These are phyloP conservation scores for Herpetospermum pedunculosum DNA, from an alignment of 306 rosid species.

Conservation along the genomic window DNA sequence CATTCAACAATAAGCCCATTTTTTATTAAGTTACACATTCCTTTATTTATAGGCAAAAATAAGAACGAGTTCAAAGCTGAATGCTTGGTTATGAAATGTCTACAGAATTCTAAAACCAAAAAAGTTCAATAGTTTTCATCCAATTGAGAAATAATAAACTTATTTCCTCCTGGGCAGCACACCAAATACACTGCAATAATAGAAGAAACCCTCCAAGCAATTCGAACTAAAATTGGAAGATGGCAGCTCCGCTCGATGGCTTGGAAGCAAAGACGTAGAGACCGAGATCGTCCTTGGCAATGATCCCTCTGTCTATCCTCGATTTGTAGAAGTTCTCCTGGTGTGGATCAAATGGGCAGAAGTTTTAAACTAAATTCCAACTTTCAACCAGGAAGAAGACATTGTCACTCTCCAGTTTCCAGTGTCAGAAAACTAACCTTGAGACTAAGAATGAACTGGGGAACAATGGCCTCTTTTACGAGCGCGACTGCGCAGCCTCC, in stretches of 20 bases:
- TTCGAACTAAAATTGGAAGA: slow-evolving; percentile 48
- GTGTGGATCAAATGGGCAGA: background rate
- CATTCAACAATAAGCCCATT: background rate
- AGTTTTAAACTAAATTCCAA: background rate
- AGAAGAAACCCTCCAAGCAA: background rate
- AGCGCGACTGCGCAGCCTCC: slow-evolving; percentile 95
- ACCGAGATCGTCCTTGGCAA: slow-evolving; percentile 56
- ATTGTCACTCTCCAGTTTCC: background rate
- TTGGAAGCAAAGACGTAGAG: slow-evolving; percentile 86
- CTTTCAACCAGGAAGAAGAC: background rate
- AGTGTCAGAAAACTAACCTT: slow-evolving; percentile 43
- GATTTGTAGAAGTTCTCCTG: slow-evolving; percentile 65
- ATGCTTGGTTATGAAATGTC: background rate
- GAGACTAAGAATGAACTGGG: slow-evolving; percentile 71
- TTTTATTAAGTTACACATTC: background rate
- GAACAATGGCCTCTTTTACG: slow-evolving; percentile 83
- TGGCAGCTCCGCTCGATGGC: slow-evolving; percentile 97
- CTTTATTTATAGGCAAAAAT: background rate
- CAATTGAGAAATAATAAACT: background rate
- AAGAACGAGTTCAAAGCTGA: background rate
- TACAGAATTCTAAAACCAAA: background rate
- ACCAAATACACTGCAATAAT: too few species aligned
- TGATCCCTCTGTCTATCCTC: slow-evolving; percentile 56
- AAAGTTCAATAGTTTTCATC: background rate
- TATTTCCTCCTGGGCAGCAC: too few species aligned